phyloP scores from a whole-genome alignment of 768 basidiomycete species.

The Pleurotus salmoneostramineus region DNA sequence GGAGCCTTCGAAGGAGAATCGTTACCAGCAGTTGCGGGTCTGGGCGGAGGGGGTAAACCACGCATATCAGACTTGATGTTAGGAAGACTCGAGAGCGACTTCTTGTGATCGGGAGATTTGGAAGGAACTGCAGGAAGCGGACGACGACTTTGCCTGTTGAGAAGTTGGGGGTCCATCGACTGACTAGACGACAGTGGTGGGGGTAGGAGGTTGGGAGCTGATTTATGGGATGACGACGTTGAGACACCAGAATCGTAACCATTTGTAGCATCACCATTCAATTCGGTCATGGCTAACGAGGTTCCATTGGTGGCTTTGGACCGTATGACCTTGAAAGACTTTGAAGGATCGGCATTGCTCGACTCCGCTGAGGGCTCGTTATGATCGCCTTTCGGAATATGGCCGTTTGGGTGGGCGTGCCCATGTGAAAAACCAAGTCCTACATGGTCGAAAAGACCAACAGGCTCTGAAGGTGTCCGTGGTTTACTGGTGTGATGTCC shows the following conservation, averaged over 20 bases:
- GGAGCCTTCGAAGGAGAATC: background rate
- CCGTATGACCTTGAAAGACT: background rate
- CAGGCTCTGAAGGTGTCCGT: slow-evolving; percentile 20
- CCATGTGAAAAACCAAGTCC: background rate
- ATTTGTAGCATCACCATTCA: slow-evolving; percentile 1
- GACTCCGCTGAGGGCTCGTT: background rate
- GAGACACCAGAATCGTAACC: slow-evolving; percentile 9
- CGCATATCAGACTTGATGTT: slow-evolving; percentile 5
- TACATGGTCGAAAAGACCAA: slow-evolving; percentile 5
- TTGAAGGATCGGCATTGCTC: background rate
- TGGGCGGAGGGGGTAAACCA: background rate
- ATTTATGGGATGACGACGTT: slow-evolving; percentile 23
- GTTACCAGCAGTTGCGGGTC: background rate
- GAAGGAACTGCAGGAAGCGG: slow-evolving; percentile 13
- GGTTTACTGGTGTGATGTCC: slow-evolving; percentile 1
- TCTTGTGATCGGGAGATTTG: slow-evolving; percentile 12
- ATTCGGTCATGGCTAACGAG: slow-evolving; percentile 1
- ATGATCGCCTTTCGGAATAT: background rate
- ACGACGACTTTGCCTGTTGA: slow-evolving; percentile 5
- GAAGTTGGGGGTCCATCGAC: slow-evolving; percentile 7
- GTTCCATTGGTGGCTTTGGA: background rate
- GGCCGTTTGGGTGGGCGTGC: background rate
- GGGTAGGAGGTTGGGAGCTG: slow-evolving; percentile 16
- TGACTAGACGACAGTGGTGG: slow-evolving; percentile 18
- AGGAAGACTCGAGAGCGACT: slow-evolving; percentile 12